phyloP scores from a whole-genome alignment of 768 basidiomycete genomes.

The Pholiota conissans region DNA sequence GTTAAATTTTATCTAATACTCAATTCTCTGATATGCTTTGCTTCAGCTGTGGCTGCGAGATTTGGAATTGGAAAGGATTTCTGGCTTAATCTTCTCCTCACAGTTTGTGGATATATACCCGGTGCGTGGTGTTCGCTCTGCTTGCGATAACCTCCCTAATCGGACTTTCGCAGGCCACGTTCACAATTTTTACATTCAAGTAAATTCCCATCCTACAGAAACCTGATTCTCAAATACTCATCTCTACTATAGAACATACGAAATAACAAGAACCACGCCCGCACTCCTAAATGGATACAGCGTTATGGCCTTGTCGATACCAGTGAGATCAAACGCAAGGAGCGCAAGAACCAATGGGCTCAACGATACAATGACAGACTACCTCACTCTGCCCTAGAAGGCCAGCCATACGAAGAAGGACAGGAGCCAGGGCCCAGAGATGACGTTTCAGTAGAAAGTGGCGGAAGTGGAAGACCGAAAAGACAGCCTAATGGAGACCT shows the following conservation, averaged over 20 bases:
- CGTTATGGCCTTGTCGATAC: conserved; percentile 88
- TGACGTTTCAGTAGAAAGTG: conserved; percentile 35
- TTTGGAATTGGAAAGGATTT: conserved; percentile 93
- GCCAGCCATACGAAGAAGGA: conserved; percentile 76
- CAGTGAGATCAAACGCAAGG: conserved; percentile 73
- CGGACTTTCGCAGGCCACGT: conserved; percentile 60
- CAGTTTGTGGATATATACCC: conserved; percentile 90
- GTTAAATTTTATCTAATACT: background rate
- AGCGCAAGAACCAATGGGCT: conserved; percentile 86
- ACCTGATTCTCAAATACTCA: conserved; percentile 3
- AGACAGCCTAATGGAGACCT: conserved; percentile 52
- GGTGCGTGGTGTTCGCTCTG: conserved; percentile 39
- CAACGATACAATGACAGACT: conserved; percentile 82
- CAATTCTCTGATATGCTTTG: conserved; percentile 8
- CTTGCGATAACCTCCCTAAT: conserved; percentile 3
- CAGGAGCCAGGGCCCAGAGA: conserved; percentile 55
- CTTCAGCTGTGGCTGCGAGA: conserved; percentile 84
- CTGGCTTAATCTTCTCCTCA: conserved; percentile 85
- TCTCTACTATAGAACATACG: conserved; percentile 72
- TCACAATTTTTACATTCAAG: conserved; percentile 94
- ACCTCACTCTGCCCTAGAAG: conserved; percentile 66
- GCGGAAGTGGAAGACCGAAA: conserved; percentile 23
- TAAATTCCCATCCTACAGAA: conserved; percentile 24
- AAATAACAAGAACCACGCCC: conserved; percentile 89
- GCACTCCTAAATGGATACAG: conserved; percentile 96